phyloP scores from a whole-genome alignment of 2,329 filamentous ascomycete genomes.

The Cercospora janseana region DNA sequence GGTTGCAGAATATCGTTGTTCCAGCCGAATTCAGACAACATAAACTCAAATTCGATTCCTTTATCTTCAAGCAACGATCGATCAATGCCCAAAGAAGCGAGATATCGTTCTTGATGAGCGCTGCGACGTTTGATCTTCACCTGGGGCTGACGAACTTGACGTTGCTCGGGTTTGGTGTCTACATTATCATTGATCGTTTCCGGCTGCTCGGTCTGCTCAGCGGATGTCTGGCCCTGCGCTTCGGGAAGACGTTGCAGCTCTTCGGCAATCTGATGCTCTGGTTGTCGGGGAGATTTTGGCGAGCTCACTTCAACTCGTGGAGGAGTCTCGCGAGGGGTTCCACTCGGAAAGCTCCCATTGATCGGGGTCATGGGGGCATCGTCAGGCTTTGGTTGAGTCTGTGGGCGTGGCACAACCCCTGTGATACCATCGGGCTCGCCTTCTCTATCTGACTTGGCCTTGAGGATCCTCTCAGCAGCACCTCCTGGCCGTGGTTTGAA shows the following conservation, averaged over 20 bases:
- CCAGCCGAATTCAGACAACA: slow-evolving; percentile 87
- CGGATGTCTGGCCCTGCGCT: not conserved
- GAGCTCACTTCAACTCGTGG: slow-evolving; percentile 32
- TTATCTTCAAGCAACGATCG: slow-evolving; percentile 70
- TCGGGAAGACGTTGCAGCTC: slow-evolving; percentile 25
- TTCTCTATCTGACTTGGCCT: slow-evolving; percentile 56
- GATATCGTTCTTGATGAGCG: slow-evolving; percentile 75
- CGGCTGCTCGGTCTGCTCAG: slow-evolving; percentile 12
- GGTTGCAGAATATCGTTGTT: slow-evolving; percentile 72
- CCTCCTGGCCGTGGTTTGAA: slow-evolving; percentile 90
- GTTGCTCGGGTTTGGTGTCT: slow-evolving; percentile 28
- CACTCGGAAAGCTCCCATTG: slow-evolving; percentile 7
- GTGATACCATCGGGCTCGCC: slow-evolving; percentile 83
- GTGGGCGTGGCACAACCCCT: slow-evolving; percentile 78
- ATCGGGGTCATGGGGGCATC: slow-evolving; percentile 20
- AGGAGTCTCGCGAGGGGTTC: slow-evolving; percentile 15
- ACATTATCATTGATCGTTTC: slow-evolving; percentile 15
- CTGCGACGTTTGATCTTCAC: slow-evolving; percentile 55
- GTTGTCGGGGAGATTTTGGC: slow-evolving; percentile 29
- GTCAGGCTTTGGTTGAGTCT: slow-evolving; percentile 30
- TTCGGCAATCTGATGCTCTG: slow-evolving; percentile 9
- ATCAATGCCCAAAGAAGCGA: slow-evolving; percentile 75
- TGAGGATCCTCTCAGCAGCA: slow-evolving; percentile 70
- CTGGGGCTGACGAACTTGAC: slow-evolving; percentile 29
- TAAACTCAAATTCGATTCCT: slow-evolving; percentile 75